Base-by-base conservation (phyloP, 345 rosid genomes). In the Ricinus communis region DNA sequence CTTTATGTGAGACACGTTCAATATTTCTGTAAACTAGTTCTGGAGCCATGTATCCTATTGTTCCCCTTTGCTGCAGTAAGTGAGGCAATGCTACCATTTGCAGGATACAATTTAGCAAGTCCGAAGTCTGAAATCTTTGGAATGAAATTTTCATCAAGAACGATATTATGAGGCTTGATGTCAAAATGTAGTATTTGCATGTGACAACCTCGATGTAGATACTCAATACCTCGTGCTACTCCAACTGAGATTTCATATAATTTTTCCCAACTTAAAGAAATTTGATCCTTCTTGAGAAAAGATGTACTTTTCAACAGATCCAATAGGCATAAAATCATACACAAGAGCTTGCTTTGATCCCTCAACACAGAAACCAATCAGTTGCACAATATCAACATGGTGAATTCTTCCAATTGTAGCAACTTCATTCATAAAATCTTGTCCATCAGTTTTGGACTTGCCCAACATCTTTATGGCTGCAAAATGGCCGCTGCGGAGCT, bases 381-480 rank as follows among this genome's bases (percentile, higher is more conserved):
- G 40, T 16, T 19, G 56, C 15, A 70, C 74, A 1, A 61, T 40
- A 36, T 47, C 47, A 4, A 40, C 5, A 16, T 47, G 74, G 47
- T 70, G 46, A 59, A 70, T 70, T 33, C 49, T 61, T 30, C 74
- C 74, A 24, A 61, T 36, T 2, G 74, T 61, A 19, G 74, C 74
- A 70, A 70, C 67, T 47, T 70, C 74, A 16, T 33, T 70, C 0
- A 70, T 70, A 25, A 70, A 70, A 18, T 70, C 59, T 9, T 70
- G 66, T 0, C 66, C 74, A 4, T 51, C 38, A 22, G 49, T 12
- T 22, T 61, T 60, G 0, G 58, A 61, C 21, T 45, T 36, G 5
- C 36, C 4, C 11, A 60, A 16, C 27, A 70, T 1, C 31, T 61
- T 70, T 21, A 70, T 9, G 0, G 74, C 60, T 1, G 67, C 74